Base-by-base conservation (phyloP, 331 rosid species). In the Quercus tomentella region DNA sequence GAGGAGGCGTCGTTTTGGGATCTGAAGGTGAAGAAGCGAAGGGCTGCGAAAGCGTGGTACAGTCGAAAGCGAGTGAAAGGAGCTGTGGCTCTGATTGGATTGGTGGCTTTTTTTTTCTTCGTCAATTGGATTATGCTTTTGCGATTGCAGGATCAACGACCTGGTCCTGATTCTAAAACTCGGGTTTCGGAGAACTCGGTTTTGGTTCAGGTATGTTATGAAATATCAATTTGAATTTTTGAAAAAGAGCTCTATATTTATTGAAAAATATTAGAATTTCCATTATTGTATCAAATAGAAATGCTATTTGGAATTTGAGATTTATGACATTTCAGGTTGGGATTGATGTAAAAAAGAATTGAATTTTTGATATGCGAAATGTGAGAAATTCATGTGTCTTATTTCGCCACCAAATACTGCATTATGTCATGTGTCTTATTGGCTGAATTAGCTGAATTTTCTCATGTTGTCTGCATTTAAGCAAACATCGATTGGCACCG, bases 81-180 rank as follows among this genome's bases (percentile, higher is more conserved):
- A 76, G 16, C 90, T 76, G 72, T 89, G 61, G 79, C 80, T 74
- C 77, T 89, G 79, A 78, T 90, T 70, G 87, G 84, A 57, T 68
- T 93, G 81, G 82, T 90, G 23, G 86, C 83, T 80, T 60, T 78
- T 18, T 83, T 87, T 74, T 84, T 91, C 84, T 65, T 90, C 62
- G 87, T 89, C 21, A 87, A 96, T 82, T 93, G 91, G 93, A 3
- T 91, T 15, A 88, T 96, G 98, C 88, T 96, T 78, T 41, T 63
- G 16, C 85, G 91, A 61, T 79, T 96, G 1, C 99, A 89, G 77
- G 75, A 81, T 79, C 82, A 82, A 41, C 45, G 45, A 0, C 12
- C 45, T 20, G 70, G 54, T 51, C 76, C 78, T 55, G 68, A 70
- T 65, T 76, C 85, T 49, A 82, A 73, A 63, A 30, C 84, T 67